Base-by-base conservation (phyloP, 768 basidiomycete genomes). In the Russula foetens region DNA sequence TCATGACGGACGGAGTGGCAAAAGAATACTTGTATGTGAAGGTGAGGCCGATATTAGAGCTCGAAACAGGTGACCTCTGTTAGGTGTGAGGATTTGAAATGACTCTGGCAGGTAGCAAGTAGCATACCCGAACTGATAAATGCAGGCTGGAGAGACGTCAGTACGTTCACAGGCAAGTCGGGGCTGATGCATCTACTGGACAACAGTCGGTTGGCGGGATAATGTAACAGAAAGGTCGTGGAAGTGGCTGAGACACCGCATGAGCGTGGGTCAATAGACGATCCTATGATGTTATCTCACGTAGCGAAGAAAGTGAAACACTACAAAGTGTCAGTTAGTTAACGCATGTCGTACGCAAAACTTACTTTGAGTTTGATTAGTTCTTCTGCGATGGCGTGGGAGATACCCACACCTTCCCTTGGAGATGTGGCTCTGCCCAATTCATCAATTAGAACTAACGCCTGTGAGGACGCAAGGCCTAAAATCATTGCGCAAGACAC, bases 341-440 rank as follows among this genome's bases (percentile, higher is more conserved):
- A 6, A 21, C 15, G 53, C 57, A 41, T 59, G 56, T 21, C 29
- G 43, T 38, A 17, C n/a, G 41, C 48, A 45, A 14, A 45, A 63
- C 77, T 43, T 33, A 89, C 94, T 77, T 89, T 90, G 49, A 80
- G 74, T 52, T 75, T 75, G 66, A 98, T 85, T 57, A 85, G 81
- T 69, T 74, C 89, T 74, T 86, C 92, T 17, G 82, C 90, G 66
- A 92, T 89, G 15, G 91, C 90, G 72, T 91, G 85, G 0, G 88
- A 84, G 60, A 93, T 89, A 4, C 90, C 91, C 17, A 89, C 74
- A 11, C 82, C 96, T 73, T 89, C 96, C 33, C 77, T 73, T 0
- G 94, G 86, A 3, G 90, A 88, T 1, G 96, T 98, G 1, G 96
- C 96, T 33, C 94, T 80, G 0, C 96, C 96, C 7, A 98, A 78